A percentile compares a stretch with the other conserved stretches of the same genome.
Conservation (phyloP, 495 filamentous ascomycete genomes). For the Aspergillus egyptiacus region DNA sequence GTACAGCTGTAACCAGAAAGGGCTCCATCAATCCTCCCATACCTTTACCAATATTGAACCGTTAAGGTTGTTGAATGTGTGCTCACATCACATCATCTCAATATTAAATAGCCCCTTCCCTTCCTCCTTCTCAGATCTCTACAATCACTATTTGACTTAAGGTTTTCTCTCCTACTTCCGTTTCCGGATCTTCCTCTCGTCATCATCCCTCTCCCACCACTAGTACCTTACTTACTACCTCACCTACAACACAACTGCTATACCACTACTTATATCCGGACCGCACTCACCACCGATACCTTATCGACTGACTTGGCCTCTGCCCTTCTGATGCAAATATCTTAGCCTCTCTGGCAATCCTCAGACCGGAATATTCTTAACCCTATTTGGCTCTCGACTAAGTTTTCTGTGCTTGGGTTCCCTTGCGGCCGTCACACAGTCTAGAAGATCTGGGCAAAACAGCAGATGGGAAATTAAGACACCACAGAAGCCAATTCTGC, state of each 20-base stretch:
- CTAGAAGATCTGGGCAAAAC: slow-evolving; percentile 12
- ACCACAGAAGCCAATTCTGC: slow-evolving; percentile 8
- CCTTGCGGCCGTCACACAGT: slow-evolving; percentile 18
- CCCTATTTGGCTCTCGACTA: slow-evolving; percentile 7
- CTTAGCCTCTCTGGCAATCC: neutral
- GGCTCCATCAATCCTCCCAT: slow-evolving; percentile 21
- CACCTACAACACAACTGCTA: slow-evolving; percentile 4
- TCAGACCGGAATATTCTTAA: neutral
- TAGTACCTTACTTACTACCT: slow-evolving; percentile 1
- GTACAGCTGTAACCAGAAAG: slow-evolving; percentile 44
- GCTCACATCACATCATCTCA: slow-evolving; percentile 31
- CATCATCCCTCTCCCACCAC: neutral
- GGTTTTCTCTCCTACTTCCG: slow-evolving; percentile 5
- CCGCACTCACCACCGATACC: neutral
- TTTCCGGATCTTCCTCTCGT: slow-evolving; percentile 7
- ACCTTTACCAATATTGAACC: slow-evolving; percentile 26
- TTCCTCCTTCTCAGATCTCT: slow-evolving; percentile 18
- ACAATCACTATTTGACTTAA: slow-evolving; percentile 1
- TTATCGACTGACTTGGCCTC: neutral
- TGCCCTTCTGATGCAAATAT: neutral
- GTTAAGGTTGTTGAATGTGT: too few relatives aligned
- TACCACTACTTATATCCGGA: slow-evolving; percentile 1
- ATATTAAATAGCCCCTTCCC: slow-evolving; percentile 38
- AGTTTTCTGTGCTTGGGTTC: slow-evolving; percentile 14
- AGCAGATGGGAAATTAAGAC: slow-evolving; percentile 8